Base-by-base conservation (phyloP, 495 filamentous ascomycete species). In the Parathielavia appendiculata region DNA sequence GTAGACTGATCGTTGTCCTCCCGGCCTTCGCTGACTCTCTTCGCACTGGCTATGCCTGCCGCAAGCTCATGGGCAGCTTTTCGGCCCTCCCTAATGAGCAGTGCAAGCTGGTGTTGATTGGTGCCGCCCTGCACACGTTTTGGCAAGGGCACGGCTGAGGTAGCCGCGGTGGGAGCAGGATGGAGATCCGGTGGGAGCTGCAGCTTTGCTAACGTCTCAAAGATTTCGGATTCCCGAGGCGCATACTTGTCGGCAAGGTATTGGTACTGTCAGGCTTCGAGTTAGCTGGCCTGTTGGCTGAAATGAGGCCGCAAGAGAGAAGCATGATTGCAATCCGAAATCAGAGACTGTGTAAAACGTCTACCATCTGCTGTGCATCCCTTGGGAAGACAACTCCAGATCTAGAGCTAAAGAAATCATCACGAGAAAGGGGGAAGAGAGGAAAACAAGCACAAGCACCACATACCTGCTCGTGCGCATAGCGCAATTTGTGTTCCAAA, bases 371-470 rank as follows among this genome's bases (percentile, higher is more conserved):
- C 71, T 68, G 48, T 40, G 74, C 73, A 54, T 48, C 41, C 53
- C 13, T 53, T 54, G 69, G 69, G 58, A 66, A 69, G 58, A 72
- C 74, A 79, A 75, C 82, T 86, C 72, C 75, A 82, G 84, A 81
- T 87, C 83, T 87, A 86, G 83, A 86, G 83, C 83, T 87, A 86
- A 84, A 39, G 63, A 59, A 79, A 83, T 86, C 85, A 84, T 82
- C 63, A 67, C 58, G 56, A 40, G 60, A 71, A 50, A 8, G 19
- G 45, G 12, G 14, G 17, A 30, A 50, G 53, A 56, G 51, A 58
- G 61, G 46, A 51, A 41, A 59, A 58, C 63, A 20, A 58, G 58
- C 49, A 35, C 14, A 32, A 12, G 12, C 19, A 35, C n/a, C n/a
- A 47, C 30, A 48, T 76, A 83, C 81, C 75, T 82, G 78, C 62